A percentile compares a stretch with the other conserved stretches of the same genome.
Evolutionary conservation across 768 basidiomycete species (phyloP).

Genomic region (Gelatoporia subvermispora): DNA sequence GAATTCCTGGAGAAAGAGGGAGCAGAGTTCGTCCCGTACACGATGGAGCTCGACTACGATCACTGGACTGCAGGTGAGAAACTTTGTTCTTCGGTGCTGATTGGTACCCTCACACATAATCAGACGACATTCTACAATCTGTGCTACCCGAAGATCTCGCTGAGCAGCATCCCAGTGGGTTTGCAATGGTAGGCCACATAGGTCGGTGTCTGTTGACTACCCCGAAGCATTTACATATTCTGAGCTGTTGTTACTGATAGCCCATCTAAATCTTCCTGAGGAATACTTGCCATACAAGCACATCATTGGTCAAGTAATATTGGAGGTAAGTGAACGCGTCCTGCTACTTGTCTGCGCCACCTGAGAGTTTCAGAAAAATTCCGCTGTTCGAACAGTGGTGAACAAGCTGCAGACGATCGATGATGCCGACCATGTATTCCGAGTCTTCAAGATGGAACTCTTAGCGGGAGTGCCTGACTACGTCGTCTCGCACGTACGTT

Average conservation of each 20-base stretch:
- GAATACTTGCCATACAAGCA: slow-evolving; percentile 91
- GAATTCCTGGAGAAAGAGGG: slow-evolving; percentile 53
- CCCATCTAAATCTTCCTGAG: slow-evolving; percentile 85
- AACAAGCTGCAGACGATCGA: slow-evolving; percentile 70
- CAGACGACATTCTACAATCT: slow-evolving; percentile 81
- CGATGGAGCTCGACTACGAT: slow-evolving; percentile 69
- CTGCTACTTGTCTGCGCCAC: neutral
- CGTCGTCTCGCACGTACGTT: slow-evolving; percentile 80
- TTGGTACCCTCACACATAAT: neutral
- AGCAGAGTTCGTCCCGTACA: slow-evolving; percentile 52
- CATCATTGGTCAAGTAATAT: slow-evolving; percentile 85
- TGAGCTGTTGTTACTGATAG: slow-evolving; percentile 34
- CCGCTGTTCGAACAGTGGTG: slow-evolving; percentile 76
- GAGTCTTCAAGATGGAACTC: slow-evolving; percentile 95
- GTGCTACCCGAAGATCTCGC: slow-evolving; percentile 76
- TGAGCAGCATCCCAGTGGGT: slow-evolving; percentile 80
- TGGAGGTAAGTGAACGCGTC: slow-evolving; percentile 60
- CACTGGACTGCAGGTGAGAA: slow-evolving; percentile 82
- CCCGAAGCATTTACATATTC: neutral
- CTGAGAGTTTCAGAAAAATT: slow-evolving; percentile 68
- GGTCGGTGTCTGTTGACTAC: slow-evolving; percentile 45
- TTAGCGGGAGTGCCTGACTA: slow-evolving; percentile 88
- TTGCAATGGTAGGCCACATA: slow-evolving; percentile 87
- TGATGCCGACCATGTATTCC: slow-evolving; percentile 68
- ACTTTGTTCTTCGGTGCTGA: neutral